Percentiles rank a stretch among this genome's conserved stretches.
phyloP scores from a whole-genome alignment of 768 basidiomycete genomes.

The Collybia sp. region DNA sequence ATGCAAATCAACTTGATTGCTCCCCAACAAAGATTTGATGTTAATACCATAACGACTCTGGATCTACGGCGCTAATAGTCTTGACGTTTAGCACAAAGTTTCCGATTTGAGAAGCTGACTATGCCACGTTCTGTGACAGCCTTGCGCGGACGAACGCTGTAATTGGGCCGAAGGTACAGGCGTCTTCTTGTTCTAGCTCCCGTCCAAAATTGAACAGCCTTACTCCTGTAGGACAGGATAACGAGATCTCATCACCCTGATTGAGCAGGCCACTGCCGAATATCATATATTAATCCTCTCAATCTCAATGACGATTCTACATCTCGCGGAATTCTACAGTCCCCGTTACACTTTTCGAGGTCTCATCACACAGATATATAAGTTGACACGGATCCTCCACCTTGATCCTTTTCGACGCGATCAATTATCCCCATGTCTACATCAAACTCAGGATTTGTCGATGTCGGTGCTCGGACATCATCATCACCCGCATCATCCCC shows the following conservation, averaged over 20 bases:
- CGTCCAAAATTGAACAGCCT: constrained; percentile 26
- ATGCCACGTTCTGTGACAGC: too few relatives aligned
- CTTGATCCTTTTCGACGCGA: constrained; percentile 12
- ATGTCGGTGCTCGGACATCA: too few relatives aligned
- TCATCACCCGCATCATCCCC: constrained; percentile 7
- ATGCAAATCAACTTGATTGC: too few relatives aligned
- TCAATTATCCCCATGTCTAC: constrained; percentile 11
- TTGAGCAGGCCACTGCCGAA: constrained; percentile 26
- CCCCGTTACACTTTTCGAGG: constrained; percentile 15
- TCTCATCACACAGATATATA: constrained; percentile 27
- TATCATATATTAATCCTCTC: constrained; percentile 17
- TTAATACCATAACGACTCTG: too few relatives aligned
- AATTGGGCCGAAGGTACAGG: too few relatives aligned
- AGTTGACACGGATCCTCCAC: constrained; percentile 17
- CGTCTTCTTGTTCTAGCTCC: constrained; percentile 16
- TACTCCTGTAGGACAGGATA: constrained; percentile 29
- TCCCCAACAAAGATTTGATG: too few relatives aligned
- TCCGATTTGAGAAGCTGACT: constrained; percentile 17
- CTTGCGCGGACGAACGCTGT: too few relatives aligned
- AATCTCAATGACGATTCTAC: constrained; percentile 18
- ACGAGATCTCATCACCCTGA: constrained; percentile 24
- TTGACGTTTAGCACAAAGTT: background rate
- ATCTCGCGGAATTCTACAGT: constrained; percentile 20
- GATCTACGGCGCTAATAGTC: too few relatives aligned
- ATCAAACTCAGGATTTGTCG: too few relatives aligned